Evolutionary conservation across 768 basidiomycete species (phyloP), one percentile per base, ranked within the genome.

Genomic region (Crucibulum laeve): DNA sequence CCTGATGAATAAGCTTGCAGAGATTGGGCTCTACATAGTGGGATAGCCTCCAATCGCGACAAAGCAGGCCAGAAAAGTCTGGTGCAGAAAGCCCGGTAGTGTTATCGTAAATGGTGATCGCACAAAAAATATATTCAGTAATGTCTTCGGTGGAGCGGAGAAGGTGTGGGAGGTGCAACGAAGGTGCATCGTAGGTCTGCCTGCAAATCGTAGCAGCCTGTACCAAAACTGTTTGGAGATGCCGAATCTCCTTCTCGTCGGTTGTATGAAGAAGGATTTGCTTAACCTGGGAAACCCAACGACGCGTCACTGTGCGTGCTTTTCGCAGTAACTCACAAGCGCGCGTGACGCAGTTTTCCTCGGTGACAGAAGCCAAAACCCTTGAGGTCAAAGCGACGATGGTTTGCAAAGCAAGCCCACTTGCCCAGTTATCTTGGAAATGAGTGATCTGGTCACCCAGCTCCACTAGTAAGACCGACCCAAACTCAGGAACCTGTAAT

Each of bases 351-450:
- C 13, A 56, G 47, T 22, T 68, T 26, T 5, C 18, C 25, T 1
- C 26, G 13, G 22, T 40, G 21, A 4, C 21, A 35, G 14, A 40
- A 1, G 35, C 23, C 43, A 19, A 64, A 62, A 0, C 62, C 53
- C 25, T 74, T 53, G 3, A 76, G 43, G 17, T 76, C 70, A 44
- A 53, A 49, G 8, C 55, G 52, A 4, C 77, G 49, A 67, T 59
- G 4, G 58, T 70, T 39, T 58, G 46, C 44, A 71, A 50, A 0
- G 66, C 52, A 23, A 52, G 43, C 0, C 48, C 49, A 49, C 67
- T 59, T 30, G 62, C 51, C 75, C 76, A 79, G 42, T 70, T 77
- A 2, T 44, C 59, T 46, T 60, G 51, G 14, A 77, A 51, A 25
- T 57, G 60, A 25, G 35, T 43, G n/a, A 75, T 38, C 5, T 73